Evolutionary conservation across 2,329 filamentous ascomycete species (phyloP).

Genomic region (Stenocarpella maydis): DNA sequence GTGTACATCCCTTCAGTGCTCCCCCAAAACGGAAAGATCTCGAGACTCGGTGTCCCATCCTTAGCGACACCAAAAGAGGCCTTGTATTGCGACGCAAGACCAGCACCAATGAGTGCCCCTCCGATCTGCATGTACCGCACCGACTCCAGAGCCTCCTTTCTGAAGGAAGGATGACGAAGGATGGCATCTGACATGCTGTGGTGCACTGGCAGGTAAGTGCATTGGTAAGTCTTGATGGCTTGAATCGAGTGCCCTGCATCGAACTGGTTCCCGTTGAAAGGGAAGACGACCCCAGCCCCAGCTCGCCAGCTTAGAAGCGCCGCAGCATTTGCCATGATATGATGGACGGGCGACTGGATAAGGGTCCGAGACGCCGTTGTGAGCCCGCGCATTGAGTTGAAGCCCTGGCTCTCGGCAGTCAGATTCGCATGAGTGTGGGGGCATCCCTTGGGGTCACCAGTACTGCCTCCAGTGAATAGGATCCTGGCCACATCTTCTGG

Average conservation of each 20-base stretch:
- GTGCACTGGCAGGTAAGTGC: slow-evolving; percentile 1
- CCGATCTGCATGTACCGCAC: slow-evolving; percentile 6
- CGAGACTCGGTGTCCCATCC: not conserved
- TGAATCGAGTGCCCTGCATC: not conserved
- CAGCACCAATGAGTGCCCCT: not conserved
- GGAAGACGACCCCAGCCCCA: not conserved
- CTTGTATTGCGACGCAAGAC: not conserved
- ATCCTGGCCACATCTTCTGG: not conserved
- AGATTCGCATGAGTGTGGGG: not conserved
- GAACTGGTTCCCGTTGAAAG: not conserved
- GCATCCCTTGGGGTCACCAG: not conserved
- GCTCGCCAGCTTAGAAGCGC: not conserved
- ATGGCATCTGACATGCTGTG: slow-evolving; percentile 17
- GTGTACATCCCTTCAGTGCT: slow-evolving; percentile 18
- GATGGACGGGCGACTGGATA: not conserved
- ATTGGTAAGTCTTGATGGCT: not conserved
- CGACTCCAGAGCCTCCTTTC: not conserved
- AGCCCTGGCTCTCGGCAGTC: not conserved
- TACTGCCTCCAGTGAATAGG: slow-evolving; percentile 8
- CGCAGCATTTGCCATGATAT: slow-evolving; percentile 2
- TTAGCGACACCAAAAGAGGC: not conserved
- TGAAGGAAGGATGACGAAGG: not conserved
- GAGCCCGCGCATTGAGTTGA: slow-evolving; percentile 2
- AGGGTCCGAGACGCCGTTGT: not conserved
- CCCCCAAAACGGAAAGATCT: slow-evolving; percentile 6